A percentile compares a stretch with the other conserved stretches of the same genome.
Evolutionary conservation across 2,329 filamentous ascomycete genomes (phyloP).

Genomic region (Arthrobotrys conoides): DNA sequence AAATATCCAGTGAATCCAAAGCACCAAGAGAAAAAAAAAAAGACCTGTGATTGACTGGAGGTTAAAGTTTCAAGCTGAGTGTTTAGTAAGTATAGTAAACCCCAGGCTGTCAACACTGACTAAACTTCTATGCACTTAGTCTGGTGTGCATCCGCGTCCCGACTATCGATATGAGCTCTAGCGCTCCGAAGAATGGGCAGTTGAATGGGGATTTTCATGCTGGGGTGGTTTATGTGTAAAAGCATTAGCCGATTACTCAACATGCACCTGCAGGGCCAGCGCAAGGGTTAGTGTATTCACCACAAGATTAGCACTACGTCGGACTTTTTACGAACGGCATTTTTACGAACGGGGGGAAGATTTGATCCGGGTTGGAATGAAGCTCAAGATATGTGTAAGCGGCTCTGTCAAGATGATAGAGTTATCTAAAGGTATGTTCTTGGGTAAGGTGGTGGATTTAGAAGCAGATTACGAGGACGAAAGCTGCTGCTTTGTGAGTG

Average conservation of each 20-base stretch:
- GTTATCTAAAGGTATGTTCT: neutral
- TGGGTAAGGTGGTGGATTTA: neutral
- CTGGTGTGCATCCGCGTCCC: neutral
- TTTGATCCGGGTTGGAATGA: conserved; percentile 35
- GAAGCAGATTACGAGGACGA: conserved; percentile 36
- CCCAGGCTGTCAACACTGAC: conserved; percentile 18
- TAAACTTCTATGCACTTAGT: conserved; percentile 15
- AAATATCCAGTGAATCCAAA: conserved; percentile 15
- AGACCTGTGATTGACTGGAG: neutral
- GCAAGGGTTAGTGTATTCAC: conserved; percentile 24
- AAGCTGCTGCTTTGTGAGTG: neutral
- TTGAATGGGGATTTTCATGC: conserved; percentile 14
- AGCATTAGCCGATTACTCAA: conserved; percentile 55
- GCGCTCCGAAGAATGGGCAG: conserved; percentile 19
- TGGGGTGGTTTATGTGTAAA: conserved; percentile 9
- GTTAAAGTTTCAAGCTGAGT: conserved; percentile 10
- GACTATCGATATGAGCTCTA: conserved; percentile 50
- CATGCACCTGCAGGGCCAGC: conserved; percentile 37
- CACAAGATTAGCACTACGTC: conserved; percentile 19
- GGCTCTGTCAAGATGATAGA: neutral
- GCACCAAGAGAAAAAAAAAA: conserved; percentile 11
- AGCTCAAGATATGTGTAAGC: neutral
- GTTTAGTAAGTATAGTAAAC: conserved; percentile 19
- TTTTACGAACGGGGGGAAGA: conserved; percentile 11
- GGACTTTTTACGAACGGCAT: conserved; percentile 19